Evolutionary conservation across 1,284 basidiomycete genomes (phyloP), one percentile per base, ranked within the genome.

Genomic region (Melampsora americana): DNA sequence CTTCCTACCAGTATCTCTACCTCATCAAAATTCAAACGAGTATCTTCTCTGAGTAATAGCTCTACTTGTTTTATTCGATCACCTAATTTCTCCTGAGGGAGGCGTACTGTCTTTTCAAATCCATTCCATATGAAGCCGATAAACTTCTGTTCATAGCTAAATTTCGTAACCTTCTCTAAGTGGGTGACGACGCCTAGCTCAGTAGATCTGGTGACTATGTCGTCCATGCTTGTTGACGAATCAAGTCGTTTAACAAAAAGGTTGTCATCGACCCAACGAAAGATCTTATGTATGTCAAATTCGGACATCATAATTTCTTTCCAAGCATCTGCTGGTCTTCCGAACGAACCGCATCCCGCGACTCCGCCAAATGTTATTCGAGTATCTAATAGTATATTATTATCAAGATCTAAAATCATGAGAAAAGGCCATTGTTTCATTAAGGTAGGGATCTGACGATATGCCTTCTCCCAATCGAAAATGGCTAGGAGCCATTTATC

Each of bases 71-170:
- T 3, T 35, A 4, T 9, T n/a, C n/a, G n/a, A n/a, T n/a, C n/a
- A n/a, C n/a, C n/a, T n/a, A n/a, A 23, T 32, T 48, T 46, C 30
- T 23, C 39, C n/a, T 5, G 39, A 4, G 65, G 65, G 5, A 67
- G 28, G 9, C 6, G 2, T 1, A 67, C 46, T 0, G 66, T 46
- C 16, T 67, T 67, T 2, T 42, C n/a, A 3, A 50, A 6, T 16
- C 66, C 66, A 50, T 50, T 30, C 66, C 66, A 67, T 4, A 67
- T n/a, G 35, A 50, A 67, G 5, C 66, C 66, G 1, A 67, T 67
- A 23, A 67, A 67, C n/a, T 67, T 67, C 23, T 66, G 65, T 46
- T 66, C 14, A n/a, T 12, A 7, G 12, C 32, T 28, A 20, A 66
- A 66, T 6, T 9, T 6, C 16, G 65, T n/a, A 44, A 4, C 39